Evolutionary conservation across 345 rosid species (phyloP), one percentile per base, ranked within the genome.

Genomic region (Gynandropsis gynandra): DNA sequence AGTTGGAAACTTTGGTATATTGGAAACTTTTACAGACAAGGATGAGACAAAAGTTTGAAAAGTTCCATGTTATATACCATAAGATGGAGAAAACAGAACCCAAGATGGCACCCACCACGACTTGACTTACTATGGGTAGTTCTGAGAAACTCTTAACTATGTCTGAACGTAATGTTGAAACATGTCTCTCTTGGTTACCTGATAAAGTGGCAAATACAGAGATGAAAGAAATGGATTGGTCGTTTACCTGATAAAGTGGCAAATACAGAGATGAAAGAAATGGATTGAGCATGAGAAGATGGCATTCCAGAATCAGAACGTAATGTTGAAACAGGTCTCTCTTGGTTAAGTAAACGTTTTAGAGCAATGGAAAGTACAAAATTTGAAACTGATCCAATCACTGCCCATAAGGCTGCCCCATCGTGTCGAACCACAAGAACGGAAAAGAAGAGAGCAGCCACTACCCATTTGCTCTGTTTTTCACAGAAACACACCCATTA

Each of bases 261-360:
- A n/a, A n/a, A n/a, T n/a, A n/a, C n/a, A n/a, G n/a, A n/a, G n/a
- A n/a, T n/a, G n/a, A n/a, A n/a, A n/a, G n/a, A n/a, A n/a, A n/a
- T n/a, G n/a, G n/a, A n/a, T 44, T 82, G 92, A 0, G 95, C 97
- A 47, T 89, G 97, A 44, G 95, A 77, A 51, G 97, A 89, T 14
- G 95, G 97, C 97, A 89, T 89, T 42, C 95, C 97, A 8, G 97
- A 92, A 67, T 89, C 95, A 41, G 89, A 79, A 70, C 81, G 77
- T 24, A 61, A 16, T 1, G 74, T 73, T 16, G 92, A 34, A 59
- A 52, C 49, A 6, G 97, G 97, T 36, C 95, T 71, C 62, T 80
- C 82, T 51, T 85, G 92, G 70, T 89, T 82, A 12, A 89, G 52
- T 20, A 82, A 38, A 56, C 68, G 77, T 58, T 88, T 88, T 16